Conservation (phyloP, 768 basidiomycete species). For the Tricholoma sp. region DNA sequence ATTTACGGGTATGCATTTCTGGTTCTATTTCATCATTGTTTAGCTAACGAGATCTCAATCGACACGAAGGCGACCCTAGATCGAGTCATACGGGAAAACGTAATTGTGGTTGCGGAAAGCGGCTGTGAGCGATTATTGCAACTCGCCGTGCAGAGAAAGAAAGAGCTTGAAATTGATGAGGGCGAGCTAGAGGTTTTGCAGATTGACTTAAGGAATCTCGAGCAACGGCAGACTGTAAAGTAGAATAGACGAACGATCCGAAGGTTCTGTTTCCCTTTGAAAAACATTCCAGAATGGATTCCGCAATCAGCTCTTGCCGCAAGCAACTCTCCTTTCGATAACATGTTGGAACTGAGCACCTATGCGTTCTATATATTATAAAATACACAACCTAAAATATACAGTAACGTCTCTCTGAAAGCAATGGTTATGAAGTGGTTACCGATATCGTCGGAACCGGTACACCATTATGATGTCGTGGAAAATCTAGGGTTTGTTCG, state of each 20-base stretch:
- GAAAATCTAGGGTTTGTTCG: constrained; percentile 17
- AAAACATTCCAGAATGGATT: too few species aligned
- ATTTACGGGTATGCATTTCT: constrained; percentile 48
- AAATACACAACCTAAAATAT: neutral
- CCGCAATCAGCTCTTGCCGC: too few species aligned
- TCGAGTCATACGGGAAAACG: constrained; percentile 44
- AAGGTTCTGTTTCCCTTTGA: neutral
- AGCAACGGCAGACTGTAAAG: constrained; percentile 3
- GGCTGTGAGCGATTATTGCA: constrained; percentile 43
- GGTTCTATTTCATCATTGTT: neutral
- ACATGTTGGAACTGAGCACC: neutral
- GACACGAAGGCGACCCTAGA: constrained; percentile 39
- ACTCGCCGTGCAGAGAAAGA: constrained; percentile 34
- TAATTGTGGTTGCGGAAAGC: constrained; percentile 44
- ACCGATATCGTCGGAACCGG: constrained; percentile 20
- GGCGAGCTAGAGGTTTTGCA: constrained; percentile 40
- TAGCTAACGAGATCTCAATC: constrained; percentile 2
- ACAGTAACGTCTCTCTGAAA: neutral
- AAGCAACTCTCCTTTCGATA: too few species aligned
- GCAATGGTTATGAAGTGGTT: constrained; percentile 1
- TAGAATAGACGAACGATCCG: constrained; percentile 1
- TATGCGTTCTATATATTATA: constrained; percentile 2
- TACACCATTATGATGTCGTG: constrained; percentile 5
- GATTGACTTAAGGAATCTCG: constrained; percentile 24
- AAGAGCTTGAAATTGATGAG: constrained; percentile 39